Conservation (phyloP, 2,329 filamentous ascomycete genomes). For the Fonsecaea pugnacius region DNA sequence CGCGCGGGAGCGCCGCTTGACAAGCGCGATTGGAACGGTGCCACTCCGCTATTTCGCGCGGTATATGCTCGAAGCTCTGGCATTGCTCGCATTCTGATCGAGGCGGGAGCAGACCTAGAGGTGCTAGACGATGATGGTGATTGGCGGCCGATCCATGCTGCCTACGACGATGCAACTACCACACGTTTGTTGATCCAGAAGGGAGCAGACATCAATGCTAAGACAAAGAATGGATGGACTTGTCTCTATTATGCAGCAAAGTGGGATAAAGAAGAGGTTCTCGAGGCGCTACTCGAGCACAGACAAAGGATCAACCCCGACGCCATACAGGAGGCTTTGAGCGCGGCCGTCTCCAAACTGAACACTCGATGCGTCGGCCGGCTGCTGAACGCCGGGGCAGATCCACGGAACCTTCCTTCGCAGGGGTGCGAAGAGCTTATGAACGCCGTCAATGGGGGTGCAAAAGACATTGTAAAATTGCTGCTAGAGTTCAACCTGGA, state of each 20-base stretch:
- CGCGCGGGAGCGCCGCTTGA: neutral
- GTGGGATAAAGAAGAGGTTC: neutral
- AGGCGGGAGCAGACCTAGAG: neutral
- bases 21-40: neutral
- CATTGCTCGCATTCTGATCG: neutral
- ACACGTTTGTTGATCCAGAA: neutral
- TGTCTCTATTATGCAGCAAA: neutral
- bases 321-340: neutral
- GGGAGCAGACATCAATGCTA: neutral
- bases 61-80: neutral
- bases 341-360: neutral
- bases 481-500: neutral
- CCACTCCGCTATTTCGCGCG: neutral
- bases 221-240: neutral
- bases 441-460: neutral
- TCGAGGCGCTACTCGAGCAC: neutral
- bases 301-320: neutral
- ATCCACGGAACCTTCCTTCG: neutral
- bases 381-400: neutral
- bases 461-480: neutral
- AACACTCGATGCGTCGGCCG: neutral
- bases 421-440: neutral
- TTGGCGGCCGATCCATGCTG: neutral
- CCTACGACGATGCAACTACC: neutral
- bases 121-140: neutral